These are phyloP conservation scores for Hypsizygus marmoreus DNA, from an alignment of 768 basidiomycete species.

Conservation along the genomic window DNA sequence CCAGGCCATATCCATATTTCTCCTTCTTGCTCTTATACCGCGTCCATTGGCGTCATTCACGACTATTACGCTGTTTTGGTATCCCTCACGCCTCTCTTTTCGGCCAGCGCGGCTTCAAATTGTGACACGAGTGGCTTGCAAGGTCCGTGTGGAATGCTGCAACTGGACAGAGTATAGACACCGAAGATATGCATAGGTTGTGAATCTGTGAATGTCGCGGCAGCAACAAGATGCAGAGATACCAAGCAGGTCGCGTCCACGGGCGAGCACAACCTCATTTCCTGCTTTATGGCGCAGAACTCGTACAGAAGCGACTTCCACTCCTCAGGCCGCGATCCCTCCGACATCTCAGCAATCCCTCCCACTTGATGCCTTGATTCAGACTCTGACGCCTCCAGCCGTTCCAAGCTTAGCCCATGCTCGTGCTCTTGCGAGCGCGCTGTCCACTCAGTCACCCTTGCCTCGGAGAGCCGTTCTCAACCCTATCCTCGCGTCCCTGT, in stretches of 20 bases:
- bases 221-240: constrained; percentile 27
- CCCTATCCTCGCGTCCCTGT: constrained; percentile 63
- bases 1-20: too few relatives aligned
- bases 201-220: constrained; percentile 29
- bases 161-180: neutral
- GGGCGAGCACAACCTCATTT: constrained; percentile 38
- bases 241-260: constrained; percentile 25
- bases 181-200: neutral
- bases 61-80: constrained; percentile 3
- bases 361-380: constrained; percentile 42
- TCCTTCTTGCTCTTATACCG: too few relatives aligned
- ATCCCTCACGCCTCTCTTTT: neutral
- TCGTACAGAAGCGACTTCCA: constrained; percentile 20
- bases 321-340: constrained; percentile 13
- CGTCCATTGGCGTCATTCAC: constrained; percentile 3
- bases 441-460: constrained; percentile 55
- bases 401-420: constrained; percentile 72
- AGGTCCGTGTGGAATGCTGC: constrained; percentile 10
- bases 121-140: neutral
- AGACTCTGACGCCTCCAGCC: constrained; percentile 50
- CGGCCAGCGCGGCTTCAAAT: too few relatives aligned
- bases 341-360: constrained; percentile 30
- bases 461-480: constrained; percentile 55
- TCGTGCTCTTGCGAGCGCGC: constrained; percentile 52
- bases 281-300: constrained; percentile 30